phyloP scores from a whole-genome alignment of 495 filamentous ascomycete species.

The Trichoderma gamsii region DNA sequence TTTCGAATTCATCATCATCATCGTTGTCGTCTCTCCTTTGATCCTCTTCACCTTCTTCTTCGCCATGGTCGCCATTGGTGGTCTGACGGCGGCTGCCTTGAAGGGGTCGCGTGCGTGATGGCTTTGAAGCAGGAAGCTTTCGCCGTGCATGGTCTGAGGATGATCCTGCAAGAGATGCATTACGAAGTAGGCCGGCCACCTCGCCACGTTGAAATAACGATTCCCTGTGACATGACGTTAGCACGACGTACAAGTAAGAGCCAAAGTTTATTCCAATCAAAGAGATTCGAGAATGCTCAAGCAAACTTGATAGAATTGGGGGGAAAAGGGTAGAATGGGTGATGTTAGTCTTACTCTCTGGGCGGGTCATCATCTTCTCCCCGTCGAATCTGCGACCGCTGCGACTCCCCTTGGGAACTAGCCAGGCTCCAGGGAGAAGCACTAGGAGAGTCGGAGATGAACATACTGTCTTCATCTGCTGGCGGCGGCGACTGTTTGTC shows the following conservation, averaged over 20 bases:
- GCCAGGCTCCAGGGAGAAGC: background rate
- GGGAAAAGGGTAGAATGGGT: background rate
- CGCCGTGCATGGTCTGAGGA: too few relatives aligned
- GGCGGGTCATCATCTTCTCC: background rate
- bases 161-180: background rate
- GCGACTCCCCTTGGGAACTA: background rate
- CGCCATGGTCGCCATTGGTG: background rate
- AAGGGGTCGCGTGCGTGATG: background rate
- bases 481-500: background rate
- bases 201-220: background rate
- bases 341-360: background rate
- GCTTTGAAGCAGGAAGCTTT: background rate
- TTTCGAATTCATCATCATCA: conserved; percentile 6
- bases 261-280: background rate
- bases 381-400: background rate
- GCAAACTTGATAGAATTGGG: background rate
- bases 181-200: background rate
- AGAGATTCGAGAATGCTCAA: background rate
- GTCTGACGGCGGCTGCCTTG: background rate
- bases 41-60: conserved; percentile 1
- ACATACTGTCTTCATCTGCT: background rate
- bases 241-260: background rate
- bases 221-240: background rate
- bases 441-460: background rate
- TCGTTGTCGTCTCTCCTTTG: background rate